These are phyloP conservation scores for Ustulina deusta DNA, from an alignment of 2,329 filamentous ascomycete genomes.

Conservation along the genomic window DNA sequence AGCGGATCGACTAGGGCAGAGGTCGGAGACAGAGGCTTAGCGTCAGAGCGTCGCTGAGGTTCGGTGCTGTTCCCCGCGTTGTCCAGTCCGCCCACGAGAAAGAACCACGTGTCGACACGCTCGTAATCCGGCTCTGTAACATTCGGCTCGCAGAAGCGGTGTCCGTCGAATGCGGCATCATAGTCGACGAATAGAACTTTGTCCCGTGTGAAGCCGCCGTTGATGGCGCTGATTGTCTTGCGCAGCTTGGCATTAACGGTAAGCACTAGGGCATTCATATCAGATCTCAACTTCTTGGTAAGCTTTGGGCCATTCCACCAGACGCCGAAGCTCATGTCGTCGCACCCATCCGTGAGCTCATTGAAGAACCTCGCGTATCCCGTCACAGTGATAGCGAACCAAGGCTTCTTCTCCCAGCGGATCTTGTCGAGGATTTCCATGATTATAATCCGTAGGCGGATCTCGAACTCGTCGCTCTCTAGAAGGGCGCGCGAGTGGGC, in stretches of 20 bases:
- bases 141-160: slow-evolving; percentile 58
- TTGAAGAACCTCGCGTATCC: slow-evolving; percentile 64
- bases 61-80: slow-evolving; percentile 50
- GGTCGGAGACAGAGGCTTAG: slow-evolving; percentile 43
- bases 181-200: slow-evolving; percentile 61
- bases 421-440: slow-evolving; percentile 59
- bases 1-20: slow-evolving; percentile 55
- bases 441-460: slow-evolving; percentile 55
- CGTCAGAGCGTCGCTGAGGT: slow-evolving; percentile 23
- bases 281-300: slow-evolving; percentile 53
- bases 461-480: slow-evolving; percentile 54
- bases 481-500: slow-evolving; percentile 52
- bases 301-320: slow-evolving; percentile 60
- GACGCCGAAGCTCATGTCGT: slow-evolving; percentile 59
- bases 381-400: slow-evolving; percentile 59
- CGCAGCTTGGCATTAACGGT: slow-evolving; percentile 57
- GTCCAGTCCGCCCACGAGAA: slow-evolving; percentile 59
- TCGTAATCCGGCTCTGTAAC: slow-evolving; percentile 59
- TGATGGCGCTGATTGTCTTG: slow-evolving; percentile 53
- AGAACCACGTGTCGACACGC: slow-evolving; percentile 61
- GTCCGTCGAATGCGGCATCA: slow-evolving; percentile 58
- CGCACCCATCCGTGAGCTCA: slow-evolving; percentile 57
- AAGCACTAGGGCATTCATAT: slow-evolving; percentile 60
- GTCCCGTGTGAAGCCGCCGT: slow-evolving; percentile 53
- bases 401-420: slow-evolving; percentile 59